phyloP scores from a whole-genome alignment of 2,329 filamentous ascomycete genomes.

The Phialemonium atrogriseum region DNA sequence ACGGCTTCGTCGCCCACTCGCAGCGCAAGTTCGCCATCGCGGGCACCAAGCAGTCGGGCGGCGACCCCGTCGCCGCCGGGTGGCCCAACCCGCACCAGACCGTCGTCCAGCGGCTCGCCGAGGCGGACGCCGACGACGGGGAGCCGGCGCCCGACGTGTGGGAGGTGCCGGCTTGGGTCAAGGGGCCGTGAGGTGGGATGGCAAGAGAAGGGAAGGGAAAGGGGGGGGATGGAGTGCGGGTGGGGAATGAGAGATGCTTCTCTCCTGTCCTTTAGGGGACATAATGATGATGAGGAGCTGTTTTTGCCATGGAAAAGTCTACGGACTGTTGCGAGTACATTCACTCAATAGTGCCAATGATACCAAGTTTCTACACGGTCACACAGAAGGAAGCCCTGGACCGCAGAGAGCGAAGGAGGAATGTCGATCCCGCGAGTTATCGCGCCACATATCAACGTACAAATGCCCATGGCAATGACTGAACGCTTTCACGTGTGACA shows the following conservation, averaged over 20 bases:
- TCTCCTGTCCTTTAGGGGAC: constrained; percentile 3
- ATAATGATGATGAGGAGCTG: no score
- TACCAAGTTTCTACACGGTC: no score
- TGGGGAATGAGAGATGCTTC: neutral
- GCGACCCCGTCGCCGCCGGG: constrained; percentile 53
- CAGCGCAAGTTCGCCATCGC: constrained; percentile 73
- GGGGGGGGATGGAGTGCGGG: neutral
- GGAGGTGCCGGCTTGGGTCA: constrained; percentile 24
- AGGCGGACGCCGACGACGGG: constrained; percentile 53
- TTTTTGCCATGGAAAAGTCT: no score
- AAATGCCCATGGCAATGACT: no score
- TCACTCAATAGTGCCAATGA: no score
- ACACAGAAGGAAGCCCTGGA: no score
- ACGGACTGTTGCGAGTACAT: no score
- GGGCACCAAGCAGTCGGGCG: constrained; percentile 60
- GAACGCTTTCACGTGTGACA: no score
- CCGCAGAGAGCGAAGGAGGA: no score
- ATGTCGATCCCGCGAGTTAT: no score
- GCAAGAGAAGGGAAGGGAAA: no score
- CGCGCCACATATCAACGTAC: no score
- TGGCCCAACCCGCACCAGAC: constrained; percentile 71
- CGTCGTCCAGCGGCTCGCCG: constrained; percentile 51
- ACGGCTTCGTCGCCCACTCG: constrained; percentile 75
- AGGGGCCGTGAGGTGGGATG: constrained; percentile 11
- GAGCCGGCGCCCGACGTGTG: constrained; percentile 57